Conservation (phyloP, 176 grass and related monocot genomes). For the Canna indica region DNA sequence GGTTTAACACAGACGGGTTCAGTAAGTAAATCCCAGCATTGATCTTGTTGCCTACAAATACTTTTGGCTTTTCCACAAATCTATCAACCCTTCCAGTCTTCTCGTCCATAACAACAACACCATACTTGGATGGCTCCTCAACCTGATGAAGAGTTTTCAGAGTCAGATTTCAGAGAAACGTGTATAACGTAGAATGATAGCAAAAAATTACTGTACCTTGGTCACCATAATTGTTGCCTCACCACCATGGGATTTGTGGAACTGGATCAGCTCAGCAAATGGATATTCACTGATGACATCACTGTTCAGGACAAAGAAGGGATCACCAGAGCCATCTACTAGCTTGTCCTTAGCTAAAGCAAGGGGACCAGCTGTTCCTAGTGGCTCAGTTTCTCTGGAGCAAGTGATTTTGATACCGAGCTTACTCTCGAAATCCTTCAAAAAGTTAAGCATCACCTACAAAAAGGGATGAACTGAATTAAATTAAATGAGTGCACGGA, state of each 20-base stretch:
- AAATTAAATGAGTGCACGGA: not conserved
- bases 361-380: conserved; percentile 7
- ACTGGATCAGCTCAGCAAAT: not conserved
- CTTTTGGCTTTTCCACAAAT: conserved; percentile 9
- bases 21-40: conserved; percentile 13
- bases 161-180: not conserved
- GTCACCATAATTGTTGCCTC: conserved; percentile 16
- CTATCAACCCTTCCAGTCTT: conserved; percentile 9
- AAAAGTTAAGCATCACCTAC: conserved; percentile 1
- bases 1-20: conserved; percentile 6
- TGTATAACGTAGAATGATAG: not conserved
- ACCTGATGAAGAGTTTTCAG: not conserved
- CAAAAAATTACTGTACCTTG: not conserved
- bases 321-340: not conserved
- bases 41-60: conserved; percentile 9
- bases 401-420: conserved; percentile 4
- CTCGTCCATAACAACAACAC: conserved; percentile 11
- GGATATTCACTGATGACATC: conserved; percentile 10
- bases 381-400: conserved; percentile 1
- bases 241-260: not conserved
- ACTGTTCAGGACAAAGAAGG: conserved; percentile 13
- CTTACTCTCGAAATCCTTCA: conserved; percentile 7
- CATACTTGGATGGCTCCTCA: conserved; percentile 15
- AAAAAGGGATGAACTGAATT: not conserved
- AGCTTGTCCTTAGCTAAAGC: conserved; percentile 5